Evolutionary conservation across 2,329 filamentous ascomycete genomes (phyloP), one percentile per base, ranked within the genome.

Genomic region (Aspergillus aculeatinus): DNA sequence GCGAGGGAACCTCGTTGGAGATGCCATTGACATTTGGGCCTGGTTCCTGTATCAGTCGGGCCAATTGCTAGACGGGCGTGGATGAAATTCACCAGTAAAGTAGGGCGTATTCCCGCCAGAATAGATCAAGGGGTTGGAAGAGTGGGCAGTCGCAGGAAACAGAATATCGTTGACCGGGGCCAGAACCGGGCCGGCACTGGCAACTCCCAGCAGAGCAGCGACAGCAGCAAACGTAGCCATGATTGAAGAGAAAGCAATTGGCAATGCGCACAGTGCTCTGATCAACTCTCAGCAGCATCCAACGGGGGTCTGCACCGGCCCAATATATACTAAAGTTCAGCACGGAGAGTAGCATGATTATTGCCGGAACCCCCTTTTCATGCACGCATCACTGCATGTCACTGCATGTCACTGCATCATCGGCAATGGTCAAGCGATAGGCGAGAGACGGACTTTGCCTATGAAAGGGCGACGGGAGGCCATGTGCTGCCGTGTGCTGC

Each of bases 11-110:
- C 31, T 53, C 52, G 25, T 50, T 51, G 16, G 59, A 58, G 33
- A 63, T 60, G 12, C 44, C 48, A 21, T 58, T 56, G 39, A 60
- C 58, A 52, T 63, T 63, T 2, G 61, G 61, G n/a, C 61, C 61
- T 60, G 9, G 11, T 53, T 29, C 2, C 52, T 9, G 11, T 1
- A n/a, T 16, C 7, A n/a, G 10, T 4, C 2, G 1, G 4, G 14
- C 2, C 5, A 33, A 11, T 14, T 16, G 2, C 23, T 5, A 6
- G 10, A 10, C 12, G 11, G 1, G 2, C 11, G 2, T 4, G 16
- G 12, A 10, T 11, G 3, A 4, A 16, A 31, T 23, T 14, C 21
- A 55, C 52, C 52, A 21, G 52, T 29, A 33, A 48, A 48, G 14
- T 47, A 55, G 12, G 53, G 53, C 5, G 27, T 55, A n/a, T 55